Conservation (phyloP, 768 basidiomycete species). For the Phanerochaete sordida region DNA sequence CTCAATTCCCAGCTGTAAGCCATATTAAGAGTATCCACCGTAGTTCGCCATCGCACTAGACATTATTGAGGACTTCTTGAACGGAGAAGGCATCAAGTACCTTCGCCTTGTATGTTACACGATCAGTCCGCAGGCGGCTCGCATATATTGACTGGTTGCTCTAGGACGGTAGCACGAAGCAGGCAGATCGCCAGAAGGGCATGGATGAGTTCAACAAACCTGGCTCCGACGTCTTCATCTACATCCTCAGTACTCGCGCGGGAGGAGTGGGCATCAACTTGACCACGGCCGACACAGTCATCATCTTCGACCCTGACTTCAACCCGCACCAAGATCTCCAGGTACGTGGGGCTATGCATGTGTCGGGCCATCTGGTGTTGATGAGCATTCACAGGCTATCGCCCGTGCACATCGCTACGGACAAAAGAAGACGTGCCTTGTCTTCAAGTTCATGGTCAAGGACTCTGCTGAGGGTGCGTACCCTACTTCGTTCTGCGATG, state of each 20-base stretch:
- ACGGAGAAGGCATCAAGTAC: slow-evolving; percentile 76
- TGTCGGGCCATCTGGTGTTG: background rate
- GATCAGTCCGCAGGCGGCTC: background rate
- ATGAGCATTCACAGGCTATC: slow-evolving; percentile 69
- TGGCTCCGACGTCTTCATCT: slow-evolving; percentile 86
- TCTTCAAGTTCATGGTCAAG: slow-evolving; percentile 96
- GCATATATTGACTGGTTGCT: background rate
- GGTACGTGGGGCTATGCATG: slow-evolving; percentile 41
- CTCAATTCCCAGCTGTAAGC: background rate
- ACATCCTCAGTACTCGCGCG: slow-evolving; percentile 87
- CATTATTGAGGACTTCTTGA: slow-evolving; percentile 84
- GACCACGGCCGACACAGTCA: slow-evolving; percentile 89
- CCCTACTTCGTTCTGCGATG: background rate
- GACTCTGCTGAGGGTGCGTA: slow-evolving; percentile 80
- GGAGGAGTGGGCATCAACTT: slow-evolving; percentile 93
- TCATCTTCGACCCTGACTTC: slow-evolving; percentile 94
- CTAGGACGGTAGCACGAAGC: slow-evolving; percentile 88
- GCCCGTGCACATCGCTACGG: slow-evolving; percentile 93
- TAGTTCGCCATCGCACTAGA: slow-evolving; percentile 88
- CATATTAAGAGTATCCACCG: background rate
- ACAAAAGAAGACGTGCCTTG: slow-evolving; percentile 89
- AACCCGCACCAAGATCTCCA: slow-evolving; percentile 98
- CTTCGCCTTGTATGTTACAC: slow-evolving; percentile 60
- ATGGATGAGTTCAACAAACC: slow-evolving; percentile 95
- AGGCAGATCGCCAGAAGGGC: slow-evolving; percentile 80